A percentile compares a stretch with the other conserved stretches of the same genome.
Evolutionary conservation across 2,329 filamentous ascomycete genomes (phyloP).

Genomic region (Xylariales sp.): DNA sequence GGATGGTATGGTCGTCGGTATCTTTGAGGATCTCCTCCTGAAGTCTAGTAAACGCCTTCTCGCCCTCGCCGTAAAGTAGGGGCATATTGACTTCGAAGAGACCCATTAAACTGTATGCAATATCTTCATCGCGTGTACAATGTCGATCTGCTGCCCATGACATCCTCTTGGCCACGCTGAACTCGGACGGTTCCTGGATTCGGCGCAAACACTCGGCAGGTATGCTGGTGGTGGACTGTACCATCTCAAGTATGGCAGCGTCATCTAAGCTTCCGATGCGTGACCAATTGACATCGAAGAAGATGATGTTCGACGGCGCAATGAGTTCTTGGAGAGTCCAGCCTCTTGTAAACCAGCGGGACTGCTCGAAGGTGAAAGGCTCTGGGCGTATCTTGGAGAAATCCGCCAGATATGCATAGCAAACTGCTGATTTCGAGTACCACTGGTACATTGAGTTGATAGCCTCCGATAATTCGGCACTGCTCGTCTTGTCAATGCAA

Average conservation of each 20-base stretch:
- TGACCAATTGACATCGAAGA: slow-evolving; percentile 12
- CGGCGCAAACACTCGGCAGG: not conserved
- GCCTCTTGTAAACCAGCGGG: slow-evolving; percentile 21
- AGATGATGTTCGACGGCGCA: slow-evolving; percentile 18
- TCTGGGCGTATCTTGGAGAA: slow-evolving; percentile 11
- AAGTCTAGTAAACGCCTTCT: slow-evolving; percentile 1
- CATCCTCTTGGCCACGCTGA: not conserved
- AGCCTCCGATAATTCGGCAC: not conserved
- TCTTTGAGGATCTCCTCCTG: slow-evolving; percentile 3
- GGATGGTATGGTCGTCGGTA: slow-evolving; percentile 1
- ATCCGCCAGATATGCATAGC: slow-evolving; percentile 30
- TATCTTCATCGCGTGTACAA: not conserved
- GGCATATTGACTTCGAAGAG: not conserved
- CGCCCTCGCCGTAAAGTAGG: not conserved
- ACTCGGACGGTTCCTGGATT: not conserved
- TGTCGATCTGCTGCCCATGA: not conserved
- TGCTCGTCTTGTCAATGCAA: slow-evolving; percentile 1
- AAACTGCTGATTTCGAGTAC: slow-evolving; percentile 18
- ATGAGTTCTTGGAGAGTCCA: slow-evolving; percentile 25
- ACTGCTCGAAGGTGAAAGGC: slow-evolving; percentile 8
- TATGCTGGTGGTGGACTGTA: not conserved
- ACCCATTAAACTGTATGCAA: not conserved
- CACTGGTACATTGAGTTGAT: slow-evolving; percentile 4
- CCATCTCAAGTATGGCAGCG: not conserved
- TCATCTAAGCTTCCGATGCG: not conserved